Evolutionary conservation across 2,329 filamentous ascomycete species (phyloP).

Genomic region (Tolypocladium ophioglossoides): DNA sequence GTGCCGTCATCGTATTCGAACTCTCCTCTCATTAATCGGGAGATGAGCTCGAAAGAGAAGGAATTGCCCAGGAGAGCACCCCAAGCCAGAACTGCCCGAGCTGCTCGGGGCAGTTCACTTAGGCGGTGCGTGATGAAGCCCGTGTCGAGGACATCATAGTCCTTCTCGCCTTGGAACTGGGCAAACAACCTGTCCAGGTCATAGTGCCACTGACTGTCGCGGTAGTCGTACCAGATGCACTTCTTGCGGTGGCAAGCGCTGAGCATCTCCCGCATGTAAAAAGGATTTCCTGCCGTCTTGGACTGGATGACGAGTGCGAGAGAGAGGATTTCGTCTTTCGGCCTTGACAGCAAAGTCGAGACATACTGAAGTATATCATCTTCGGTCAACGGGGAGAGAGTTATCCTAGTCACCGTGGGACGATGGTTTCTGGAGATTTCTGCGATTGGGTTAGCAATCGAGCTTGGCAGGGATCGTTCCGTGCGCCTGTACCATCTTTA

Average conservation of each 20-base stretch:
- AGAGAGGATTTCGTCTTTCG: conserved; percentile 61
- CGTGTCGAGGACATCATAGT: conserved; percentile 70
- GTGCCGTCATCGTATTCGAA: conserved; percentile 52
- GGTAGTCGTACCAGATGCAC: conserved; percentile 87
- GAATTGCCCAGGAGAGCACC: conserved; percentile 70
- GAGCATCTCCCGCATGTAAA: conserved; percentile 86
- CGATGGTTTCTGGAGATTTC: conserved; percentile 34
- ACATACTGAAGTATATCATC: conserved; percentile 76
- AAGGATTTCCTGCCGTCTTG: conserved; percentile 80
- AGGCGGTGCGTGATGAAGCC: conserved; percentile 74
- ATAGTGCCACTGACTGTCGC: conserved; percentile 70
- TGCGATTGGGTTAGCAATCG: conserved; percentile 14
- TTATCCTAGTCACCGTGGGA: conserved; percentile 56
- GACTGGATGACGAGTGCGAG: conserved; percentile 79
- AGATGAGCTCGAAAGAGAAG: conserved; percentile 76
- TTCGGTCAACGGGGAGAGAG: conserved; percentile 64
- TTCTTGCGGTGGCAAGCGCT: conserved; percentile 77
- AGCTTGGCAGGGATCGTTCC: not conserved
- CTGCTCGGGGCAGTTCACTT: conserved; percentile 60
- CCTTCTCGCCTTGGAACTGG: conserved; percentile 68
- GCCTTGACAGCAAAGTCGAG: conserved; percentile 65
- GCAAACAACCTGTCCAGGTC: conserved; percentile 79
- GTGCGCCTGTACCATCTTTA: conserved; percentile 31
- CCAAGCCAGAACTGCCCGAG: conserved; percentile 78
- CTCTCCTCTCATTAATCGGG: conserved; percentile 64